Evolutionary conservation across 768 basidiomycete species (phyloP), one percentile per base, ranked within the genome.

Genomic region (Lactifluus volemus): DNA sequence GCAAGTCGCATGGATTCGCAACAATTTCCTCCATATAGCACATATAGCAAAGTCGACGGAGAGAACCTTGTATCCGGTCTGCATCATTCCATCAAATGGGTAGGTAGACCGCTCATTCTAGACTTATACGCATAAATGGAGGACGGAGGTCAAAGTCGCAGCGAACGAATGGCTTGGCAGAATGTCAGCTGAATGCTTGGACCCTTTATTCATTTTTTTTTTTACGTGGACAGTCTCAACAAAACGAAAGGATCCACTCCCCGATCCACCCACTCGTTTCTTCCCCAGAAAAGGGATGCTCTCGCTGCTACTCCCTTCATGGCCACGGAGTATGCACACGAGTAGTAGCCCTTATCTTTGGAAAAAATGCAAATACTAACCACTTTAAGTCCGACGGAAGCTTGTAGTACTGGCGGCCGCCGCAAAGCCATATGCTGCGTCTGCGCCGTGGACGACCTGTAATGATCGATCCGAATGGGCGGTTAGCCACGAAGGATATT

Each of bases 1-100:
- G 42, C 97, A 99, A 71, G 78, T 95, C 45, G 84, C 86, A 39
- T 99, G 97, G 97, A 85, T 98, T 50, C 79, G 83, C 42, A 92
- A 92, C 70, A 95, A 97, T 72, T 73, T 98, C 15, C 71, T 97
- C 38, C 95, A 94, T 2, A 85, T 81, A 3, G 74, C 87, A 14
- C 69, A 78, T 38, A 74, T 78, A 11, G 78, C 82, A 9, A 82
- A 83, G 25, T 60, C 60, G 25, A 65, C 44, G 65, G 65, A 34
- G 32, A 70, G 68, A 1, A 68, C 71, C 11, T 60, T 65, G n/a
- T 73, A 75, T 7, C 84, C 52, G 77, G 88, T 84, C 61, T 66
- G 77, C 9, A 42, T 30, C 5, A 4, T 15, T 25, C 25, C 25
- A 59, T 44, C 54, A 38, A 51, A 57, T 7, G 14, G 44, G 85